Evolutionary conservation across 192 early-diverging fungal genomes (phyloP).

Genomic region (Haplosporangium gracile): DNA sequence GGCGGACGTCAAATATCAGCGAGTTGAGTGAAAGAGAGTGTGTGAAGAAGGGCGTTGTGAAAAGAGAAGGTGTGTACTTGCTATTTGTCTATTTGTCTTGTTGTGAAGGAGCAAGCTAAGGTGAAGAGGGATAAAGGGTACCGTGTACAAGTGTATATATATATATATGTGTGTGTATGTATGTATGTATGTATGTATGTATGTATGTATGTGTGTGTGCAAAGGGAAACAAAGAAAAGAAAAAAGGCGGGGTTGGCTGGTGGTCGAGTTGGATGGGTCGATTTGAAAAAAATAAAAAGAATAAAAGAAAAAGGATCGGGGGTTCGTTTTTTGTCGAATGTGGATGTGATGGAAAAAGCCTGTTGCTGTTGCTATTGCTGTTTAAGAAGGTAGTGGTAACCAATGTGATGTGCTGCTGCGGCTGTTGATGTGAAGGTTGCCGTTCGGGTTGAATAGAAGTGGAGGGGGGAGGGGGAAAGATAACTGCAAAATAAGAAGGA

Average conservation of each 20-base stretch:
- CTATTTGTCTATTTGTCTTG: too few species aligned
- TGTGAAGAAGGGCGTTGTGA: background rate
- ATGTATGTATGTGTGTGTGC: too few species aligned
- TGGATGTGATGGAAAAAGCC: background rate
- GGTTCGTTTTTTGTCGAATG: background rate
- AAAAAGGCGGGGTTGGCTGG: background rate
- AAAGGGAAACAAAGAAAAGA: background rate
- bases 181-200: too few species aligned
- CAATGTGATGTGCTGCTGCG: background rate
- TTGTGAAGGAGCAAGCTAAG: too few species aligned
- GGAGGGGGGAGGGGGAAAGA: background rate
- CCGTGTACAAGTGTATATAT: too few species aligned
- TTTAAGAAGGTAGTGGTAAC: background rate
- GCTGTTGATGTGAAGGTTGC: background rate
- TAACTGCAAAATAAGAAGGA: background rate
- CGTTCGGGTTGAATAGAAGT: background rate
- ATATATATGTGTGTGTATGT: too few species aligned
- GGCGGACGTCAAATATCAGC: background rate
- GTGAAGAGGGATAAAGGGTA: too few species aligned
- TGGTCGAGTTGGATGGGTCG: conserved; percentile 2
- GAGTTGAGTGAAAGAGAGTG: background rate
- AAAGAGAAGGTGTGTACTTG: background rate
- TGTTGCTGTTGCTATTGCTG: background rate
- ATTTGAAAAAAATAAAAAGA: background rate
- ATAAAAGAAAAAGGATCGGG: background rate